A percentile compares a stretch with the other conserved stretches of the same genome.
phyloP scores from a whole-genome alignment of 2,329 filamentous ascomycete species.

The Colletotrichum plurivorum region DNA sequence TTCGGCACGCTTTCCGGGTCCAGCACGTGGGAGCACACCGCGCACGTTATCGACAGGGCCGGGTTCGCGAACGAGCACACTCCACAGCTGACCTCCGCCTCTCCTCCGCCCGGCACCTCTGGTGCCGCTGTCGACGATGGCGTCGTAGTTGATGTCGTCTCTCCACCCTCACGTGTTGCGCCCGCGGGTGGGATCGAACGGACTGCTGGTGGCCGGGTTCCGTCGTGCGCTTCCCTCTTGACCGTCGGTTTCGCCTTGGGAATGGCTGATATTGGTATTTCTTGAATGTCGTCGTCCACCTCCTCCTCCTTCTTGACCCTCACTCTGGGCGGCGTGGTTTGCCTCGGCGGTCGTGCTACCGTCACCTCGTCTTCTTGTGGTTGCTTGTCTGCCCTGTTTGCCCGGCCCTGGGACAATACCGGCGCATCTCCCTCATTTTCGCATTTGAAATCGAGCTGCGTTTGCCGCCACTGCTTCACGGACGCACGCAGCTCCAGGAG shows the following conservation, averaged over 20 bases:
- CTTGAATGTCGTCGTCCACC: background rate
- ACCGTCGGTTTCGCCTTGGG: constrained; percentile 11
- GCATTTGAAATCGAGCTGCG: constrained; percentile 30
- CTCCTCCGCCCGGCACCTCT: background rate
- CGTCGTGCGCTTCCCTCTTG: constrained; percentile 17
- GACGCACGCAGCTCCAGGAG: constrained; percentile 74
- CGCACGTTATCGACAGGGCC: constrained; percentile 69
- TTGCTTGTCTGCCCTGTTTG: constrained; percentile 11
- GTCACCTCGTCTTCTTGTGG: background rate
- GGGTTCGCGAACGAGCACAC: constrained; percentile 80
- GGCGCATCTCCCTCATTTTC: constrained; percentile 10
- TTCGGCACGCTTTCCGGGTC: constrained; percentile 64
- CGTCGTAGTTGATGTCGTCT: constrained; percentile 17
- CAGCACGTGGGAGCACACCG: constrained; percentile 79
- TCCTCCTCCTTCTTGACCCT: constrained; percentile 33
- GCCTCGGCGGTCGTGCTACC: background rate
- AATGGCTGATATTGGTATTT: constrained; percentile 1
- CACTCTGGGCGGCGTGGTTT: background rate
- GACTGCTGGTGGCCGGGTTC: background rate
- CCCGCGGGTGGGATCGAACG: constrained; percentile 1
- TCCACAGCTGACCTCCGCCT: constrained; percentile 57
- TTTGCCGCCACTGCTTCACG: constrained; percentile 43
- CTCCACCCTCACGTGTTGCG: constrained; percentile 1
- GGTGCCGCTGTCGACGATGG: constrained; percentile 18
- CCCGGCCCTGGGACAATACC: background rate